Evolutionary conservation across 2,329 filamentous ascomycete genomes (phyloP).

Genomic region (Gaeumannomyces tritici): DNA sequence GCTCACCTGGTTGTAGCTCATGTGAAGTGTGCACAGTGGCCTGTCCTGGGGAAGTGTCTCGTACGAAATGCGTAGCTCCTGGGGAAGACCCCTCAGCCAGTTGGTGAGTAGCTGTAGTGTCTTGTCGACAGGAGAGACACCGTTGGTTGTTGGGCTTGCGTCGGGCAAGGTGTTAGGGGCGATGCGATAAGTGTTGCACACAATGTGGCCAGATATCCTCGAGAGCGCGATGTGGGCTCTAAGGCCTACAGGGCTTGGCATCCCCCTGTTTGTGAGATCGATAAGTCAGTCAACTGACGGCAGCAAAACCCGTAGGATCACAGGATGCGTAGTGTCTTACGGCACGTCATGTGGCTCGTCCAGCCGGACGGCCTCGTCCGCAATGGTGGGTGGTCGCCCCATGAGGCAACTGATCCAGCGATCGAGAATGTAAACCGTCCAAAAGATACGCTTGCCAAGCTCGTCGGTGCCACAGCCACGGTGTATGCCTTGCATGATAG

Average conservation of each 20-base stretch:
- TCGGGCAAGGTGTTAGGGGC: constrained; percentile 15
- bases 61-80: constrained; percentile 24
- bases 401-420: constrained; percentile 37
- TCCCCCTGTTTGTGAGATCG: constrained; percentile 17
- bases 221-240: constrained; percentile 35
- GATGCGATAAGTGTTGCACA: constrained; percentile 34
- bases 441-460: constrained; percentile 35
- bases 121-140: constrained; percentile 24
- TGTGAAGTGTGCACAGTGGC: constrained; percentile 34
- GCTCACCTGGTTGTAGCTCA: constrained; percentile 32
- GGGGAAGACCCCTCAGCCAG: constrained; percentile 29
- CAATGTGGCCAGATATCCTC: constrained; percentile 36
- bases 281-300: constrained; percentile 3
- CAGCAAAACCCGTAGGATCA: background rate
- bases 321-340: constrained; percentile 21
- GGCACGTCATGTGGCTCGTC: constrained; percentile 26
- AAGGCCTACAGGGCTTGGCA: constrained; percentile 34
- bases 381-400: constrained; percentile 35
- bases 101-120: constrained; percentile 29
- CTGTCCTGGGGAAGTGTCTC: constrained; percentile 27
- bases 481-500: constrained; percentile 38
- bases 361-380: constrained; percentile 36
- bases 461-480: constrained; percentile 31
- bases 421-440: constrained; percentile 42
- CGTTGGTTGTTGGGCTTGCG: constrained; percentile 12